Conservation (phyloP, 1,284 basidiomycete species). For the Ustilago nuda region DNA sequence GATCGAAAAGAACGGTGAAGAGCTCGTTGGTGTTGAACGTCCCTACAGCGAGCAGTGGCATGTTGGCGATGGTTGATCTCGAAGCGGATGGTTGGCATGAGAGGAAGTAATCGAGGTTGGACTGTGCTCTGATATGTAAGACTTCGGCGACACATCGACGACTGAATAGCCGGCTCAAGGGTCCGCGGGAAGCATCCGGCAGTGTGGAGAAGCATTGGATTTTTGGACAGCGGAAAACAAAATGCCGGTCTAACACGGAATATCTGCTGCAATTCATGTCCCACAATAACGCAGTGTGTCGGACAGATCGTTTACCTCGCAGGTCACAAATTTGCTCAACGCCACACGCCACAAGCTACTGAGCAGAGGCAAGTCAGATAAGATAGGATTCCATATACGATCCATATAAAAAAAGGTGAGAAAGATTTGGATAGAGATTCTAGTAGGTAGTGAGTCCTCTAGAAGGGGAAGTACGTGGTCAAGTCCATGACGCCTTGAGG, state of each 20-base stretch:
- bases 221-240: neutral
- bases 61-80: neutral
- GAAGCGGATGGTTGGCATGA: neutral
- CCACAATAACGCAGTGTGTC: neutral
- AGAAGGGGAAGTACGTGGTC: conserved; percentile 56
- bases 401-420: neutral
- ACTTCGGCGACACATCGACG: conserved; percentile 8
- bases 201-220: neutral
- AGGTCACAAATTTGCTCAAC: neutral
- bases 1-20: conserved; percentile 44
- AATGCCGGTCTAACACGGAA: neutral
- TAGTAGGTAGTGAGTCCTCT: neutral
- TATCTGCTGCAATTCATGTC: neutral
- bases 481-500: conserved; percentile 55
- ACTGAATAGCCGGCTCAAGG: conserved; percentile 20
- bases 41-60: conserved; percentile 47
- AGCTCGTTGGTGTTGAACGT: conserved; percentile 57
- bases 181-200: conserved; percentile 28
- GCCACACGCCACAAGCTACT: neutral
- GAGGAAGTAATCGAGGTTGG: neutral
- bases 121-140: conserved; percentile 15
- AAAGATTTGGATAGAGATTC: neutral
- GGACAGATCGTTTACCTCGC: no score
- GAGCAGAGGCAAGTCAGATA: neutral
- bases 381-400: neutral